Base-by-base conservation (phyloP, 2,329 filamentous ascomycete genomes). In the Sporothrix inflata region DNA sequence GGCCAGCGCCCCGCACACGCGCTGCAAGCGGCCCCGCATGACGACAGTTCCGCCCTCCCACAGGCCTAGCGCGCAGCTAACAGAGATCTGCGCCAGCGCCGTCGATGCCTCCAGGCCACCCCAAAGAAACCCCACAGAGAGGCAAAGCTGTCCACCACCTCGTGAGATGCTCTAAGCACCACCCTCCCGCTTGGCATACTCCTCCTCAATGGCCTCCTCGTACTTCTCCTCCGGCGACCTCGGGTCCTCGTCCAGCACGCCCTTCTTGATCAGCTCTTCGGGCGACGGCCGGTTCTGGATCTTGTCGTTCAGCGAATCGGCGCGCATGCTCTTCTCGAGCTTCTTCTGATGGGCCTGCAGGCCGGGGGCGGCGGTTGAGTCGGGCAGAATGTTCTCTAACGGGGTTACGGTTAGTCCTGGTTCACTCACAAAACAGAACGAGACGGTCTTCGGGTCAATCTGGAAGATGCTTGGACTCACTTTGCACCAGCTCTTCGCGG, bases 291-390 rank as follows among this genome's bases (percentile, higher is more conserved):
- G 88, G 77, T 91, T 87, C 78, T 91, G 88, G 74, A 98, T 89
- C 81, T 94, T 94, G 78, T 97, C 94, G 81, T 97, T 96, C 74
- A 98, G 86, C 71, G 87, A 91, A 81, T 97, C 93, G 73, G 90
- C 92, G 16, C 92, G 89, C 94, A 98, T 97, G 81, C 94, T 91
- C 80, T 91, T 94, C 81, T 94, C 89, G 55, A 98, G 89, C 84
- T 97, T 93, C 78, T 88, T 91, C 81, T 96, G 94, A 74, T 94
- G 89, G 71, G 91, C 93, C 79, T 91, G 90, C 70, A 98, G 85
- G 2, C 91, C 88, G 0, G 94, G 94, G 0, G 94, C 94, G 21
- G 92, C 93, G 69, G 82, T 91, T 42, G 92, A 92, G 71, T 90
- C 89, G 34, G 93, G 92, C 34, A 98, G 90, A 80, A 98, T 97